Percentiles rank a stretch among this genome's conserved stretches.
These are phyloP conservation scores for Collariella sp. DNA, from an alignment of 495 filamentous ascomycete genomes.

Conservation along the genomic window DNA sequence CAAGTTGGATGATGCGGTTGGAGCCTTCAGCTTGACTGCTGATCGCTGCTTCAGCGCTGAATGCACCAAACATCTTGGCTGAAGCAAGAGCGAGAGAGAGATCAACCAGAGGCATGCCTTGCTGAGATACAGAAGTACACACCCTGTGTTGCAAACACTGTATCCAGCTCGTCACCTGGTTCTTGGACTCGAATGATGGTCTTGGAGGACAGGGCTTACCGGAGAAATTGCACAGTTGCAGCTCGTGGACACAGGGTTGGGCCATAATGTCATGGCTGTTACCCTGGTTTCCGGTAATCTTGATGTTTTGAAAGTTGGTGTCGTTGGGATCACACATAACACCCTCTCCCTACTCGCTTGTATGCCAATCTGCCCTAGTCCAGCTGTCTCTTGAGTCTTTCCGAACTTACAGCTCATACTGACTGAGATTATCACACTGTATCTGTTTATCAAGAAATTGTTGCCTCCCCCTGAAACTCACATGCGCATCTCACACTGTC, in stretches of 20 bases:
- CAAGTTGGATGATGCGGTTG: neutral
- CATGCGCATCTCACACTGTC: conserved; percentile 13
- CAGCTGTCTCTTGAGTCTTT: neutral
- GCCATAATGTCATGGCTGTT: conserved; percentile 10
- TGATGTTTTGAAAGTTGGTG: neutral
- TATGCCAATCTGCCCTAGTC: too few species aligned
- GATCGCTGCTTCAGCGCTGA: too few species aligned
- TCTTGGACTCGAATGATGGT: neutral
- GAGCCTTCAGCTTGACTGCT: neutral
- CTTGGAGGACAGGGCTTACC: neutral
- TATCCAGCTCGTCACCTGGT: neutral
- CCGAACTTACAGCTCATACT: neutral
- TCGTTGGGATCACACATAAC: conserved; percentile 13
- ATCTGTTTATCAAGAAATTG: conserved; percentile 2
- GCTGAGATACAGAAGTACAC: neutral
- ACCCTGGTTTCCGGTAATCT: conserved; percentile 23
- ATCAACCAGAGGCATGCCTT: neutral
- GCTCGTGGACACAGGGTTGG: conserved; percentile 2
- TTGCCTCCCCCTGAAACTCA: neutral
- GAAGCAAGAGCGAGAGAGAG: neutral
- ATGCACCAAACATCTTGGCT: neutral
- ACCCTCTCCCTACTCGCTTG: too few species aligned
- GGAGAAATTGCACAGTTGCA: neutral
- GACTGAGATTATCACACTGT: neutral
- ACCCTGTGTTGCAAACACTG: neutral